Base-by-base conservation (phyloP, 768 basidiomycete species). In the Termitomyces sp. region DNA sequence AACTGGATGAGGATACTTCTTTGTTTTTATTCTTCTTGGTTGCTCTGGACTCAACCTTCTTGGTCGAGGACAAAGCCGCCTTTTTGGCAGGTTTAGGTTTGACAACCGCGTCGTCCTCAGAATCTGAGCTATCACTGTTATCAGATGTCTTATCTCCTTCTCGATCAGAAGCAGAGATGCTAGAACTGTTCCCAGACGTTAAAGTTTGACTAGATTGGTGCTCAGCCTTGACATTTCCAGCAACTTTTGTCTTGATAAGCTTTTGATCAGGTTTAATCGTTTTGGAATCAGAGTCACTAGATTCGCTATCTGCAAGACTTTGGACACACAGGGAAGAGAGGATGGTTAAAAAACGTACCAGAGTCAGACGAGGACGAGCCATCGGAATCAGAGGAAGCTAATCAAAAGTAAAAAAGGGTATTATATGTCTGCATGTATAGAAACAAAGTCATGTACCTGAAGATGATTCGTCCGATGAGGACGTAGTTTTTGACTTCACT, bases 291-390 rank as follows among this genome's bases (percentile, higher is more conserved):
- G 70, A 58, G 58, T 77, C 72, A 55, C 72, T 77, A 14, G 74
- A 75, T 62, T 78, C 73, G 47, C 78, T 74, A 58, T 71, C 73
- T 74, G 55, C 16, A 46, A 48, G 16, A 47, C 13, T 56, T 57
- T 56, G 53, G 32, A 53, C n/a, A 44, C 20, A 36, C 49, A 36
- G 33, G 18, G 13, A 14, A 4, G 28, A 7, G 4, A 54, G 32
- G 28, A 43, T 20, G 2, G 43, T 20, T 7, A 14, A 20, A 40
- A 40, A 43, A 20, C 59, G 57, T 55, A 71, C 69, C 72, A 50
- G 72, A 74, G 40, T 70, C 69, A 0, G 72, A 55, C 8, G 55
- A 70, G 10, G 68, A 70, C 3, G 72, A 72, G 50, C 62, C 56
- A 20, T 64, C 61, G 36, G 64, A 66, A 61, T 62, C 64, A 16